Evolutionary conservation across 257 asterid genomes (phyloP).

Genomic region (Ajuga chamaepitys): DNA sequence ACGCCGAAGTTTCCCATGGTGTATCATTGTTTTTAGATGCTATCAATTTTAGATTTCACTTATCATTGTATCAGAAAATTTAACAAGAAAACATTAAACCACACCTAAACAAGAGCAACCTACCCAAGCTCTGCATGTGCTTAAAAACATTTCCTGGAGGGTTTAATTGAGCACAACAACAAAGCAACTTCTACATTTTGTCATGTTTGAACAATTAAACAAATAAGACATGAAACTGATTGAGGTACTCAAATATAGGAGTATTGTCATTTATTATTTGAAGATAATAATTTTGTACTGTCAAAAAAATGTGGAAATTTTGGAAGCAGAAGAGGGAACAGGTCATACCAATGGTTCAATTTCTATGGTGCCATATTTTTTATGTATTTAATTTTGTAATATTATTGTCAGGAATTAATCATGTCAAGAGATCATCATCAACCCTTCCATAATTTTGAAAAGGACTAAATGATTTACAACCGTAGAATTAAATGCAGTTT

Average conservation of each 20-base stretch:
- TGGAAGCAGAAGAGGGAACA: slow-evolving; percentile 20
- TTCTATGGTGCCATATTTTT: background rate
- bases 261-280: background rate
- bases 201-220: background rate
- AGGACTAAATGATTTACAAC: slow-evolving; percentile 14
- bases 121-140: background rate
- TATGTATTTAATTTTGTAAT: background rate
- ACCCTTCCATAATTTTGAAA: background rate
- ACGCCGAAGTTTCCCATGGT: background rate
- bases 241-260: slow-evolving; percentile 2
- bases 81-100: background rate
- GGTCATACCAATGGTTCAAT: slow-evolving; percentile 26
- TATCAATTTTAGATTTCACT: background rate
- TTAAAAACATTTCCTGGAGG: background rate
- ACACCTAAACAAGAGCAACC: background rate
- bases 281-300: background rate
- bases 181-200: background rate
- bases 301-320: slow-evolving; percentile 16
- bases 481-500: background rate
- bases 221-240: background rate
- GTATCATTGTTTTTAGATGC: background rate
- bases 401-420: slow-evolving; percentile 15
- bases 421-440: slow-evolving; percentile 17
- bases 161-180: background rate
- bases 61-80: background rate